Conservation (phyloP, 2,329 filamentous ascomycete genomes). For the Aspergillus sp. region DNA sequence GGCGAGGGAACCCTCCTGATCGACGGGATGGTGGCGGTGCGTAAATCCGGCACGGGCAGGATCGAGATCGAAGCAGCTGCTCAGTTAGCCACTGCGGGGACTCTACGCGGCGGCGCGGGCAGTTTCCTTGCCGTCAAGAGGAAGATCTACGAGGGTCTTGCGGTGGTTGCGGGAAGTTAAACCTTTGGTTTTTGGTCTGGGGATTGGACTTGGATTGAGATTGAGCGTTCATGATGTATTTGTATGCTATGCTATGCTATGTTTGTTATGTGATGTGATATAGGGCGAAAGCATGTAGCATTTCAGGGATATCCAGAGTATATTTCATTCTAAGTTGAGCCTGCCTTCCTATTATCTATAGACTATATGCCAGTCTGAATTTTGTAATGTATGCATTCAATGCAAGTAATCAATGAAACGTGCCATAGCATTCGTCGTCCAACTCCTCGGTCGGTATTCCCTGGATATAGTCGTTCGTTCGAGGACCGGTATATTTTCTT, state of each 20-base stretch:
- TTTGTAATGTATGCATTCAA: no score
- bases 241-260: not conserved
- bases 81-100: constrained; percentile 46
- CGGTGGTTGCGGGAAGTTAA: constrained; percentile 76
- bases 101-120: constrained; percentile 52
- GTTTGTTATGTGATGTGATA: not conserved
- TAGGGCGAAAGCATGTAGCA: not conserved
- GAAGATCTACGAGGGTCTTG: constrained; percentile 91
- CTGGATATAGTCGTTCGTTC: constrained; percentile 53
- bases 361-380: no score
- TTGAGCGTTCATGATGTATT: not conserved
- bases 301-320: not conserved
- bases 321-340: not conserved
- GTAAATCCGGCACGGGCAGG: constrained; percentile 81
- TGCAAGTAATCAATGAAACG: constrained; percentile 4
- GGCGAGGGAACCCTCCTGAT: constrained; percentile 91
- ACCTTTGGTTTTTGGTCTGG: not conserved
- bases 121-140: constrained; percentile 85
- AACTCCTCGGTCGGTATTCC: constrained; percentile 35
- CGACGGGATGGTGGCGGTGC: constrained; percentile 81
- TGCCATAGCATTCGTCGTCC: constrained; percentile 15
- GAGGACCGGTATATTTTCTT: constrained; percentile 59
- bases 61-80: constrained; percentile 84
- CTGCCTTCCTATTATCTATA: not conserved
- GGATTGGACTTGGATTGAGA: not conserved